A percentile compares a stretch with the other conserved stretches of the same genome.
Evolutionary conservation across 768 basidiomycete genomes (phyloP).

Genomic region (Leccinum aurantiacum): DNA sequence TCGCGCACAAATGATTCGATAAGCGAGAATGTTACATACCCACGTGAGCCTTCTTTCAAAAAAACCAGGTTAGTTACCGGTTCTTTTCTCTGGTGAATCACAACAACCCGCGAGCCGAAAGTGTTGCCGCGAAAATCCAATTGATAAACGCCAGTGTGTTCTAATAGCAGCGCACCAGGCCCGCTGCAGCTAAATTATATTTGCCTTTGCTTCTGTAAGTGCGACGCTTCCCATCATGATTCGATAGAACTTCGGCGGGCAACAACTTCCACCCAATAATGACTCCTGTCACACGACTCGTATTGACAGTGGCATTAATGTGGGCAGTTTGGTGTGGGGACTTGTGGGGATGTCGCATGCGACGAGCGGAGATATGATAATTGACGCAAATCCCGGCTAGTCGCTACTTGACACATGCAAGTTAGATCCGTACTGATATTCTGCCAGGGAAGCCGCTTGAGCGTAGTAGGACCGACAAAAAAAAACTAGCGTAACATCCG

Average conservation of each 20-base stretch:
- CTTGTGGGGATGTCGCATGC: not conserved
- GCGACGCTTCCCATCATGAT: not conserved
- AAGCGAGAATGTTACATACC: not conserved
- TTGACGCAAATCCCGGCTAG: not conserved
- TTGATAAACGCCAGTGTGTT: not conserved
- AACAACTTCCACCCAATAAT: not conserved
- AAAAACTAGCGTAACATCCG: not conserved
- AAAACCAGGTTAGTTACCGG: not conserved
- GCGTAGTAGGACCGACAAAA: not conserved
- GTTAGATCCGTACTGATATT: not conserved
- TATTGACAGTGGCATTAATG: not conserved
- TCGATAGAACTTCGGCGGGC: not conserved
- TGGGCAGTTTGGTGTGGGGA: not conserved
- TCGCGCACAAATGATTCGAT: not conserved
- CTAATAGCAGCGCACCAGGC: not conserved
- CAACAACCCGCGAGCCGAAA: not conserved
- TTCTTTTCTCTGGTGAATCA: not conserved
- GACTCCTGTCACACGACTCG: not conserved
- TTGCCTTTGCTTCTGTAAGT: not conserved
- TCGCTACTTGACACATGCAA: not conserved
- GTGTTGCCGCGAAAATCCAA: not conserved
- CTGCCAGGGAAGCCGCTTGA: not conserved
- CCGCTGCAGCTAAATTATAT: not conserved
- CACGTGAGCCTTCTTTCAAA: not conserved
- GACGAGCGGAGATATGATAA: not conserved